Percentiles rank a stretch among this genome's conserved stretches.
phyloP scores from a whole-genome alignment of 257 asterid genomes.

The Nicotiana sylvestris region DNA sequence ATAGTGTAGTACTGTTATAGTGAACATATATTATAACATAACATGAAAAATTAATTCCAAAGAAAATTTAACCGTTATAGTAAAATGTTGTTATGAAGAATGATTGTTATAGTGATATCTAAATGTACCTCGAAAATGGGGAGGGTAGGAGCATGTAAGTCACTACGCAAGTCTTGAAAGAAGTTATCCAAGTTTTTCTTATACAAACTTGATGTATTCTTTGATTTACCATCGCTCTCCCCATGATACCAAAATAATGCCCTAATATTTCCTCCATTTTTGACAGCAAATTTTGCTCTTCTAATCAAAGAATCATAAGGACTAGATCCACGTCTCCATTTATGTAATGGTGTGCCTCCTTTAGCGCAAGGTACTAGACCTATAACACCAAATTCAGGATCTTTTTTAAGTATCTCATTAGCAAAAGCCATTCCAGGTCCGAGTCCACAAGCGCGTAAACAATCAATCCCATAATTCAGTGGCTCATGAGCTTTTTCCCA shows the following conservation, averaged over 20 bases:
- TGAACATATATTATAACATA: too few relatives aligned
- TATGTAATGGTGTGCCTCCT: constrained; percentile 26
- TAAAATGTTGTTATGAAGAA: too few relatives aligned
- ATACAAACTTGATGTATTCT: neutral
- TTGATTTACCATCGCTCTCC: constrained; percentile 17
- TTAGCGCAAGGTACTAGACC: constrained; percentile 43
- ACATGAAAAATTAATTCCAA: too few relatives aligned
- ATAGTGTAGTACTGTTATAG: too few relatives aligned
- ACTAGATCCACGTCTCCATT: constrained; percentile 19
- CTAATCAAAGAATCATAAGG: constrained; percentile 14
- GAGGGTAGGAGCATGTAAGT: constrained; percentile 11
- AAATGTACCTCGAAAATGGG: constrained; percentile 4
- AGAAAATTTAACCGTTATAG: too few relatives aligned
- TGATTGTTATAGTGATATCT: too few relatives aligned
- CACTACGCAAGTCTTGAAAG: constrained; percentile 14
- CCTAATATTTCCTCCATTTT: constrained; percentile 24
- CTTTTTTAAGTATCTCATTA: constrained; percentile 13
- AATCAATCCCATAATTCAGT: constrained; percentile 24
- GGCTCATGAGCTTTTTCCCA: constrained; percentile 41
- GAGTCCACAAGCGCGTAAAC: constrained; percentile 23
- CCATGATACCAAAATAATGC: constrained; percentile 43
- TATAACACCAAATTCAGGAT: constrained; percentile 14
- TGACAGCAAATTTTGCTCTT: constrained; percentile 18
- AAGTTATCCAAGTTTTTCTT: constrained; percentile 1
- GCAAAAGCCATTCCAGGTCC: constrained; percentile 50